A percentile compares a stretch with the other conserved stretches of the same genome.
phyloP scores from a whole-genome alignment of 495 filamentous ascomycete species.

The Trichoderma orchidacearum region DNA sequence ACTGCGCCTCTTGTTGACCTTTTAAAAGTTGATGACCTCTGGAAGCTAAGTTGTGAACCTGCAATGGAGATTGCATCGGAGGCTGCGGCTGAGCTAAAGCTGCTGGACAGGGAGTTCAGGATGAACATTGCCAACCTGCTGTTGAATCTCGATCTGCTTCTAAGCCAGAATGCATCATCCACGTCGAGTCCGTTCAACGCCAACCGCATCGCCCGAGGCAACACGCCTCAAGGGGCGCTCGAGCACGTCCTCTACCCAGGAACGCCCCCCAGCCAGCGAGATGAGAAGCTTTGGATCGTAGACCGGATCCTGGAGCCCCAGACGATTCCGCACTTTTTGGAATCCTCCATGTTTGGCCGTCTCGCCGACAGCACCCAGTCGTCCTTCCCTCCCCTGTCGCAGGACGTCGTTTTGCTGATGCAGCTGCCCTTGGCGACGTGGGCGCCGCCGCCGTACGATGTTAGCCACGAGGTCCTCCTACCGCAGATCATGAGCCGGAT shows the following conservation, averaged over 20 bases:
- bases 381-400: neutral
- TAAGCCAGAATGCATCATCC: neutral
- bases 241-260: neutral
- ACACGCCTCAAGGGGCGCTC: neutral
- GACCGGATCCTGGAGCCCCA: neutral
- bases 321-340: neutral
- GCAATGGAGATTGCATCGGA: no score
- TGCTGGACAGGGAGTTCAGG: neutral
- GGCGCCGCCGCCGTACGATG: neutral
- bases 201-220: neutral
- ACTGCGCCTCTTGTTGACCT: no score
- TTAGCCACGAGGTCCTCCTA: neutral
- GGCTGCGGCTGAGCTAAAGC: neutral
- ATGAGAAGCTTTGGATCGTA: neutral
- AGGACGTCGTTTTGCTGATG: neutral
- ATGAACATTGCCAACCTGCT: neutral
- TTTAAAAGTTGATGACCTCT: no score
- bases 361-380: neutral
- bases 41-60: no score
- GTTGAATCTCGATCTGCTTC: neutral
- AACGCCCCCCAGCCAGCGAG: neutral
- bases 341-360: neutral
- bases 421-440: neutral
- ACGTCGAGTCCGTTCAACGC: neutral
- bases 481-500: neutral